phyloP scores from a whole-genome alignment of 768 basidiomycete genomes.

The Phlebiopsis gigantea region DNA sequence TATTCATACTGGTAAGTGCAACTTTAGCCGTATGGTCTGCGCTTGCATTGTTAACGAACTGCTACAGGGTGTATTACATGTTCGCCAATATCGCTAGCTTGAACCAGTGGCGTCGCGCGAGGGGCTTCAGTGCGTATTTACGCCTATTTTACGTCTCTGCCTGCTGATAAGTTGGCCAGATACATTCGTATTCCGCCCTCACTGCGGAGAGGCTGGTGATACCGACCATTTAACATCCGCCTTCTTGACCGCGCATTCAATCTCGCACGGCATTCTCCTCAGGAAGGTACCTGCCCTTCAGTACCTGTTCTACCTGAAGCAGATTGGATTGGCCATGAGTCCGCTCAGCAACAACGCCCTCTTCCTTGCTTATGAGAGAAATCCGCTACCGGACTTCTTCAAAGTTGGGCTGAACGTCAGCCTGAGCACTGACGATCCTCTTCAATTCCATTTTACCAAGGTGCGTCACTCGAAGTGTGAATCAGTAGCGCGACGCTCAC shows the following conservation, averaged over 20 bases:
- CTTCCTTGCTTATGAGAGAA: constrained; percentile 94
- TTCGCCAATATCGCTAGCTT: constrained; percentile 94
- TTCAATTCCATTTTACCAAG: constrained; percentile 99
- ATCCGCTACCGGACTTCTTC: constrained; percentile 97
- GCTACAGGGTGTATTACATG: constrained; percentile 88
- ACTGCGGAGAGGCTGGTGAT: constrained; percentile 97
- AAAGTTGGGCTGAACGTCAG: constrained; percentile 93
- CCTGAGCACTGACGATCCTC: constrained; percentile 90
- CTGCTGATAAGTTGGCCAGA: constrained; percentile 39
- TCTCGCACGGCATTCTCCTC: constrained; percentile 97
- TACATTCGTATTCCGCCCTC: constrained; percentile 95
- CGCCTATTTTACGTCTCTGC: background rate
- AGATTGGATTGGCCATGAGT: constrained; percentile 98
- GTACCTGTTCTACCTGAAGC: constrained; percentile 96
- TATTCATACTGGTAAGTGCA: constrained; percentile 85
- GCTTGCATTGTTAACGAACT: background rate
- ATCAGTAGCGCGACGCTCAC: background rate
- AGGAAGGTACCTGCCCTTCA: constrained; percentile 97
- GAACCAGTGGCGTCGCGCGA: constrained; percentile 82
- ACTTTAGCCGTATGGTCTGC: background rate
- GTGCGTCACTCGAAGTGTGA: constrained; percentile 32
- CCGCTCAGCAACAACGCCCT: constrained; percentile 97
- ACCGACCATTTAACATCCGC: constrained; percentile 96
- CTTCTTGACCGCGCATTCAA: constrained; percentile 94
- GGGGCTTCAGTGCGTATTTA: constrained; percentile 80